Evolutionary conservation across 371 early-diverging fungal species (phyloP).

Genomic region (Apophysomyces ossiformis): DNA sequence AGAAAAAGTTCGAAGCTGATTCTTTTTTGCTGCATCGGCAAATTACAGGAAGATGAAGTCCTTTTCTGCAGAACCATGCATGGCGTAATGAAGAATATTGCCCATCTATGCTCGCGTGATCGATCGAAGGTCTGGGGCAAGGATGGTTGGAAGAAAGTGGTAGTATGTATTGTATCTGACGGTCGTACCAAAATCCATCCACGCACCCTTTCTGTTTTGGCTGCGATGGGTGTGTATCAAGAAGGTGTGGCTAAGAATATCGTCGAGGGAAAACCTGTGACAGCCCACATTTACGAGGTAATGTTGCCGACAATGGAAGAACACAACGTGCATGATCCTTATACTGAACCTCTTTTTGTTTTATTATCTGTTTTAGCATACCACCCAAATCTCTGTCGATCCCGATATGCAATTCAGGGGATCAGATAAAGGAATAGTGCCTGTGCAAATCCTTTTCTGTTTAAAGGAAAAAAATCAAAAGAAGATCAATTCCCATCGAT

Average conservation of each 20-base stretch:
- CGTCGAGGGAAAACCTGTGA: constrained; percentile 61
- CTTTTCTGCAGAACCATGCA: constrained; percentile 74
- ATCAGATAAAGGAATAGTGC: constrained; percentile 74
- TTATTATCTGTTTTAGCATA: constrained; percentile 56
- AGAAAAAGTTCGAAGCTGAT: neutral
- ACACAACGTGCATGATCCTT: neutral
- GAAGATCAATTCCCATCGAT: constrained; percentile 94
- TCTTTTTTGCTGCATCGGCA: neutral
- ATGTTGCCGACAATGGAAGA: constrained; percentile 35
- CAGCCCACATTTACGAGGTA: constrained; percentile 82
- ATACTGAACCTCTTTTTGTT: neutral
- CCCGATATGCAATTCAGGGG: constrained; percentile 70
- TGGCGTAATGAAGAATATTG: constrained; percentile 78
- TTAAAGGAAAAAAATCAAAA: constrained; percentile 89
- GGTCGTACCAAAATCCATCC: constrained; percentile 72
- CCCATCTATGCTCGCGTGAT: constrained; percentile 68
- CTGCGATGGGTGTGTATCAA: constrained; percentile 71
- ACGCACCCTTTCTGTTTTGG: constrained; percentile 54
- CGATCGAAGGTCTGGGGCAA: constrained; percentile 68
- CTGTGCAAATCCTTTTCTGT: constrained; percentile 89
- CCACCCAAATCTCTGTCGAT: constrained; percentile 82
- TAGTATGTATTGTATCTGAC: constrained; percentile 82
- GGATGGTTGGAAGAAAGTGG: constrained; percentile 81
- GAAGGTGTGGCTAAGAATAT: constrained; percentile 70
- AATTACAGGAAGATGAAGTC: constrained; percentile 56